These are phyloP conservation scores for Nematodospora valgi DNA, from an alignment of 805 yeast genomes.

Conservation along the genomic window DNA sequence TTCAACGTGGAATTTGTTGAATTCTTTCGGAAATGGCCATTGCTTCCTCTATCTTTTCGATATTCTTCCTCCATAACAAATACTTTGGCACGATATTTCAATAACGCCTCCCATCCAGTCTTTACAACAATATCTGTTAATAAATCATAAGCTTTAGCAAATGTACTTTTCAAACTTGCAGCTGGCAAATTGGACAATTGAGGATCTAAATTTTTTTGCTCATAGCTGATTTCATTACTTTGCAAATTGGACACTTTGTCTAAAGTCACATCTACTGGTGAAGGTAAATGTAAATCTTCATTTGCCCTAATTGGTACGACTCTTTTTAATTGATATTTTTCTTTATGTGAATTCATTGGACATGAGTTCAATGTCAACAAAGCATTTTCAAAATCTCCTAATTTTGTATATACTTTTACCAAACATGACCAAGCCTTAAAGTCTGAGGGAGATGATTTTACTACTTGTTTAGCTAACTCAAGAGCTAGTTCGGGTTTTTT, in stretches of 20 bases:
- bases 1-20: slow-evolving; percentile 13
- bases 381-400: slow-evolving; percentile 69
- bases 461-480: slow-evolving; percentile 59
- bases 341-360: slow-evolving; percentile 77
- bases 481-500: slow-evolving; percentile 54
- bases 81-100: slow-evolving; percentile 44
- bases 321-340: slow-evolving; percentile 59
- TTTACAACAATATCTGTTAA: slow-evolving; percentile 42
- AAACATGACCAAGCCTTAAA: slow-evolving; percentile 71
- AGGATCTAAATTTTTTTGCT: slow-evolving; percentile 64
- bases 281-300: slow-evolving; percentile 66
- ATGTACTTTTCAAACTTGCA: slow-evolving; percentile 54
- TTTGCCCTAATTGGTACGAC: slow-evolving; percentile 48
- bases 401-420: slow-evolving; percentile 58
- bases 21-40: slow-evolving; percentile 13
- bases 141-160: slow-evolving; percentile 43
- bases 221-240: slow-evolving; percentile 60
- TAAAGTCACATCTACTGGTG: slow-evolving; percentile 70
- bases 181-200: slow-evolving; percentile 63
- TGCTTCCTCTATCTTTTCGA: slow-evolving; percentile 31
- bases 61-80: slow-evolving; percentile 49
- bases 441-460: slow-evolving; percentile 70
- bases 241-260: slow-evolving; percentile 67
- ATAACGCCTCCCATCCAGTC: slow-evolving; percentile 45
- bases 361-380: slow-evolving; percentile 71